Base-by-base conservation (phyloP, 2,329 filamentous ascomycete genomes). In the Sporothrix variecibatus region DNA sequence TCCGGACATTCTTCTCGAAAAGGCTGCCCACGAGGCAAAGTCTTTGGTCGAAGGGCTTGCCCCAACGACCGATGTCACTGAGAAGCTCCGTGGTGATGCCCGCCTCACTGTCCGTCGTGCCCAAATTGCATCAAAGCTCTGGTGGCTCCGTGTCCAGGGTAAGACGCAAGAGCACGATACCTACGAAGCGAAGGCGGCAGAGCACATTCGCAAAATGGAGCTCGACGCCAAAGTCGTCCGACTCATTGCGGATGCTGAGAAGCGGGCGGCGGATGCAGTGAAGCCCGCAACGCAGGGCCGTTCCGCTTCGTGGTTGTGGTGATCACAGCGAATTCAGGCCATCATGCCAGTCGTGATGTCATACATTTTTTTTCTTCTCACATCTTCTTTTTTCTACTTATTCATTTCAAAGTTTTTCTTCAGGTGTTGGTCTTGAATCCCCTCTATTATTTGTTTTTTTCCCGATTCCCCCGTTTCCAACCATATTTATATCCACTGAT, bases 111-210 rank as follows among this genome's bases (percentile, higher is more conserved):
- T 78, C 9, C 65, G 74, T 1, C 75, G 72, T 26, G 75, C 75
- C 3, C 77, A 78, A 73, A 75, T 78, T 20, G 43, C 72, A 9
- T 77, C 76, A 17, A 76, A 75, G 72, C 72, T 78, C 23, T 75
- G 76, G 77, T 78, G 77, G 77, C 71, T 78, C 26, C 75, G 68
- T n/a, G 23, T 76, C 1, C 75, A 60, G 34, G 77, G 77, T 5
- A 73, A 75, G 58, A n/a, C 9, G 9, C 58, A 58, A 8, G 75
- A 78, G 64, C 72, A 76, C 51, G 75, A 73, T 1, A 28, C 17
- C 1, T 78, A 78, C 60, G 67, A 62, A 43, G 65, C 70, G 0
- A 75, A 77, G 72, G 75, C 77, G 11, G 31, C 43, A 5, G 2
- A 43, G 9, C 75, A 72, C 43, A 53, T 78, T 1, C 46, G 26